These are phyloP conservation scores for Yamadazyma phyllophila DNA, from an alignment of 805 yeast species.

Conservation along the genomic window DNA sequence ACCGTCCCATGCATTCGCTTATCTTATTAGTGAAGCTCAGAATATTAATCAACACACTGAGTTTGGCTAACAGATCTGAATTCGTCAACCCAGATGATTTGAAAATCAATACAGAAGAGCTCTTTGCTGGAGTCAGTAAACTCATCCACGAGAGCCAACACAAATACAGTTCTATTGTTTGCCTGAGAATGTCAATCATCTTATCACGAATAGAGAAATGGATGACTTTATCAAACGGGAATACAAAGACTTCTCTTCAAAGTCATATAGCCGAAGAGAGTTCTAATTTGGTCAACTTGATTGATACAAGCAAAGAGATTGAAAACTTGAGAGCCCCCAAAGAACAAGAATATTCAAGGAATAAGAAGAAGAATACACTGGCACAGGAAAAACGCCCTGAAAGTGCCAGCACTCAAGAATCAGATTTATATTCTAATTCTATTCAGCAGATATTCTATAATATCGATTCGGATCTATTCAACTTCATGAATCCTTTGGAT, in stretches of 20 bases:
- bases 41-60: constrained; percentile 42
- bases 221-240: constrained; percentile 23
- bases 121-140: constrained; percentile 18
- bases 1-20: constrained; percentile 52
- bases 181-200: constrained; percentile 23
- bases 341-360: constrained; percentile 6
- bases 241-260: constrained; percentile 1
- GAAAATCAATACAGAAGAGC: constrained; percentile 20
- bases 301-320: constrained; percentile 30
- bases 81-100: constrained; percentile 16
- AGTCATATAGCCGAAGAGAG: constrained; percentile 9
- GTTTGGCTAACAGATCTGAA: constrained; percentile 17
- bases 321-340: constrained; percentile 29
- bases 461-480: constrained; percentile 27
- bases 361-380: neutral
- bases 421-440: constrained; percentile 12
- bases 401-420: neutral
- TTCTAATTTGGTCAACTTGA: constrained; percentile 24
- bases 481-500: constrained; percentile 29
- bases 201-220: constrained; percentile 25
- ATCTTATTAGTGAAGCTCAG: constrained; percentile 47
- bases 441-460: constrained; percentile 29
- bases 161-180: constrained; percentile 20
- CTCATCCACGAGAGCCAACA: constrained; percentile 19
- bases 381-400: neutral